Conservation (phyloP, 495 filamentous ascomycete genomes). For the Lophiotrema nucula region DNA sequence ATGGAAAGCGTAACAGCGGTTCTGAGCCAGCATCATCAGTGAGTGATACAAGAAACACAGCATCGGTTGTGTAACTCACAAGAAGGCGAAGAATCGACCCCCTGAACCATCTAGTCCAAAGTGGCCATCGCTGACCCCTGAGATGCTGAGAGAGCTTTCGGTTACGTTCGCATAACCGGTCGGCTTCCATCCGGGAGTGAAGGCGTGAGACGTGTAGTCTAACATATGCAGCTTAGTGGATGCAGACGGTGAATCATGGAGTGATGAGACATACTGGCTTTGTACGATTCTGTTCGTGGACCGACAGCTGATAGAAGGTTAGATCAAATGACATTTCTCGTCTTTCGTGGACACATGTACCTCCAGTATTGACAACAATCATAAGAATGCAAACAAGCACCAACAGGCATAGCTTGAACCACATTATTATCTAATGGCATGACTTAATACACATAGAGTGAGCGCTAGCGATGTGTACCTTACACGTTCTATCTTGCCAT, state of each 20-base stretch:
- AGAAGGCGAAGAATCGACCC: constrained; percentile 15
- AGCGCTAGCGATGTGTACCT: background rate
- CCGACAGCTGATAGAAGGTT: constrained; percentile 3
- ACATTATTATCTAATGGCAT: constrained; percentile 19
- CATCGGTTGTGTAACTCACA: constrained; percentile 1
- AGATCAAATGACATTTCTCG: background rate
- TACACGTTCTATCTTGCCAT: constrained; percentile 20
- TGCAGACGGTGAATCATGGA: background rate
- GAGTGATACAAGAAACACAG: background rate
- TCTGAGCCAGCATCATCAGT: background rate
- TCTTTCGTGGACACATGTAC: background rate
- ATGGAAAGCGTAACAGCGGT: constrained; percentile 14
- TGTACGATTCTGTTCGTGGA: background rate
- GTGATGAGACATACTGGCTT: background rate
- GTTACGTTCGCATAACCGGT: background rate
- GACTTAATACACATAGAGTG: background rate
- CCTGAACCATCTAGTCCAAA: constrained; percentile 17
- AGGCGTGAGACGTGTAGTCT: constrained; percentile 14
- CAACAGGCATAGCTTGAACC: constrained; percentile 20
- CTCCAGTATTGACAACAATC: constrained; percentile 21
- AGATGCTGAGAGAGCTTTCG: background rate
- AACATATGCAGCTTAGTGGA: background rate
- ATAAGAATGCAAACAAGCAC: constrained; percentile 10
- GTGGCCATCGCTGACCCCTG: background rate
- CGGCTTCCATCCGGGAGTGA: constrained; percentile 12